phyloP scores from a whole-genome alignment of 352 stramenopile genomes.

The Pilasporangium apinafurcum region DNA sequence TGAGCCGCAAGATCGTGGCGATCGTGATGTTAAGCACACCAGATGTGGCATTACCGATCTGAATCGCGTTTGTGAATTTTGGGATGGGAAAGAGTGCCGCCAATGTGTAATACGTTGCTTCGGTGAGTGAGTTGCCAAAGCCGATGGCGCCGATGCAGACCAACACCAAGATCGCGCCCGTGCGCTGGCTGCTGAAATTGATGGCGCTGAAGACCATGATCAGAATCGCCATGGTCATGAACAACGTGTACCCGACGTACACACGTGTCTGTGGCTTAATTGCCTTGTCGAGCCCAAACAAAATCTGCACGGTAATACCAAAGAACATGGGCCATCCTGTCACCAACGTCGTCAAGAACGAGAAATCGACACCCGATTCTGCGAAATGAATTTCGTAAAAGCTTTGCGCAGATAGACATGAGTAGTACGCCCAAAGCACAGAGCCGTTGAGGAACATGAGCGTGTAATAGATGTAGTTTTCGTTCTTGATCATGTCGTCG shows the following conservation, averaged over 20 bases:
- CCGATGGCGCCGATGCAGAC: conserved; percentile 43
- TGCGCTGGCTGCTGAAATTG: conserved; percentile 35
- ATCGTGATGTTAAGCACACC: conserved; percentile 53
- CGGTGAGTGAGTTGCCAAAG: conserved; percentile 45
- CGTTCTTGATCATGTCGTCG: conserved; percentile 45
- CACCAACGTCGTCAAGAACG: conserved; percentile 55
- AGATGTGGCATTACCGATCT: conserved; percentile 49
- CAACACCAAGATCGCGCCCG: conserved; percentile 42
- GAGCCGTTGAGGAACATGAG: conserved; percentile 70
- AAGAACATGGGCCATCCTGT: conserved; percentile 56
- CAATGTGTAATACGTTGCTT: conserved; percentile 56
- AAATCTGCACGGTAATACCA: conserved; percentile 46
- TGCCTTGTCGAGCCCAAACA: conserved; percentile 50
- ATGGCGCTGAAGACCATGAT: conserved; percentile 64
- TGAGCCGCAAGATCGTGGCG: conserved; percentile 37
- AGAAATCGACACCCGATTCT: conserved; percentile 42
- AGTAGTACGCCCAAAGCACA: conserved; percentile 75
- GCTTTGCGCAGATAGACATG: conserved; percentile 59
- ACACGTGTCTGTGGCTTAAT: conserved; percentile 33
- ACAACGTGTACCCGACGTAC: conserved; percentile 41
- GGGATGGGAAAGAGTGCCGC: conserved; percentile 49
- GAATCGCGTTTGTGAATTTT: conserved; percentile 62
- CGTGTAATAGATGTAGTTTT: conserved; percentile 48
- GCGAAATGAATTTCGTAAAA: conserved; percentile 54
- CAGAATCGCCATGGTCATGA: conserved; percentile 41